phyloP scores from a whole-genome alignment of 768 basidiomycete species.

The Naganishia onofrii region DNA sequence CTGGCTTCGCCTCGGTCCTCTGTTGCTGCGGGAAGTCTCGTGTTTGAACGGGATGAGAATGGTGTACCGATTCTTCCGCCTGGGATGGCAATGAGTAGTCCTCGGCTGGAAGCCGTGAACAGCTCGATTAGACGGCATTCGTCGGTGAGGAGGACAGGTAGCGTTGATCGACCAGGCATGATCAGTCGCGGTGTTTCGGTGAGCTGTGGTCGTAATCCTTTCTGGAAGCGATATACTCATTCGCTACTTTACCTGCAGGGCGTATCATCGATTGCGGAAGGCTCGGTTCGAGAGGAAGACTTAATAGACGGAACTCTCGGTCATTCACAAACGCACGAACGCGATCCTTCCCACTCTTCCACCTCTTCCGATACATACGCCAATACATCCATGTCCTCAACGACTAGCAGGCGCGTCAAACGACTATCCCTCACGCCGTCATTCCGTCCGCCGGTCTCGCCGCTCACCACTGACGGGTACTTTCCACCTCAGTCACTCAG shows the following conservation, averaged over 20 bases:
- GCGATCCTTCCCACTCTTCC: slow-evolving; percentile 13
- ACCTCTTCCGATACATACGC: not conserved
- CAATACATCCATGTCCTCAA: not conserved
- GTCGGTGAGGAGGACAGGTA: not conserved
- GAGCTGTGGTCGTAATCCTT: too few species aligned
- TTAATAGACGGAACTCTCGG: not conserved
- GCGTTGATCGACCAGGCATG: slow-evolving; percentile 12
- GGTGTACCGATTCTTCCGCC: slow-evolving; percentile 12
- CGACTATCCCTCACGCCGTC: slow-evolving; percentile 13
- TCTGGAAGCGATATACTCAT: not conserved
- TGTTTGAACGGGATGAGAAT: slow-evolving; percentile 20
- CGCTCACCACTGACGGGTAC: slow-evolving; percentile 11
- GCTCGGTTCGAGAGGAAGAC: not conserved
- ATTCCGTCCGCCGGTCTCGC: slow-evolving; percentile 16
- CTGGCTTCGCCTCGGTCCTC: slow-evolving; percentile 4
- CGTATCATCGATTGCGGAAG: slow-evolving; percentile 7
- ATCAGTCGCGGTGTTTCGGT: not conserved
- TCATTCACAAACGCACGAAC: slow-evolving; percentile 6
- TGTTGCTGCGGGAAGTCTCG: not conserved
- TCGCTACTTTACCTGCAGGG: not conserved
- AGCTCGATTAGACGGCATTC: not conserved
- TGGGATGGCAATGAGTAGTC: slow-evolving; percentile 2
- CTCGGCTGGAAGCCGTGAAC: not conserved
- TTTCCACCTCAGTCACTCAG: not conserved
- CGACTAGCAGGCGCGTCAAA: slow-evolving; percentile 11